Evolutionary conservation across 805 yeast species (phyloP).

Genomic region (Barnettozyma populi): DNA sequence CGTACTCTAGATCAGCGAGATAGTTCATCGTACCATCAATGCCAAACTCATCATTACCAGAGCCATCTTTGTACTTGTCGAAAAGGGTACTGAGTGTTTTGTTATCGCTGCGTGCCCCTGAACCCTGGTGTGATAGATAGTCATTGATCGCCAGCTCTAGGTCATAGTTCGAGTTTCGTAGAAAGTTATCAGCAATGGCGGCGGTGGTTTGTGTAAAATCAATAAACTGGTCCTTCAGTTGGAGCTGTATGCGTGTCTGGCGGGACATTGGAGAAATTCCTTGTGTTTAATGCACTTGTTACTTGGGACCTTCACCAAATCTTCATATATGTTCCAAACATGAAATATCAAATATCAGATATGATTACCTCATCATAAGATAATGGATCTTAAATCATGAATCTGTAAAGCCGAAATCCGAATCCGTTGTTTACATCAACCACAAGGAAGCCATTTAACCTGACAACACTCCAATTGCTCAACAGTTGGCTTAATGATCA

Average conservation of each 20-base stretch:
- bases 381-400: too few species aligned
- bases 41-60: conserved; percentile 40
- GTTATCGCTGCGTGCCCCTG: conserved; percentile 14
- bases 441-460: neutral
- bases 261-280: conserved; percentile 14
- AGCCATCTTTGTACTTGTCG: conserved; percentile 20
- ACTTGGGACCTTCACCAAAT: neutral
- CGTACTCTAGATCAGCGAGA: conserved; percentile 59
- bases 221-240: conserved; percentile 25
- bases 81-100: conserved; percentile 14
- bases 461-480: neutral
- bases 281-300: neutral
- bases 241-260: conserved; percentile 17
- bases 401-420: neutral
- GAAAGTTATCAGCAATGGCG: conserved; percentile 21
- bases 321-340: too few species aligned
- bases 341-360: too few species aligned
- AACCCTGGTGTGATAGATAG: conserved; percentile 18
- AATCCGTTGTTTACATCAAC: neutral
- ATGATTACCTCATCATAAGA: neutral
- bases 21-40: conserved; percentile 74
- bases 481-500: neutral
- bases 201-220: conserved; percentile 24
- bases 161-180: conserved; percentile 19
- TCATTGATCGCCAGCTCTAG: conserved; percentile 26